Percentiles rank a stretch among this genome's conserved stretches.
phyloP scores from a whole-genome alignment of 2,329 filamentous ascomycete species.

The Hypoxylon sp. region DNA sequence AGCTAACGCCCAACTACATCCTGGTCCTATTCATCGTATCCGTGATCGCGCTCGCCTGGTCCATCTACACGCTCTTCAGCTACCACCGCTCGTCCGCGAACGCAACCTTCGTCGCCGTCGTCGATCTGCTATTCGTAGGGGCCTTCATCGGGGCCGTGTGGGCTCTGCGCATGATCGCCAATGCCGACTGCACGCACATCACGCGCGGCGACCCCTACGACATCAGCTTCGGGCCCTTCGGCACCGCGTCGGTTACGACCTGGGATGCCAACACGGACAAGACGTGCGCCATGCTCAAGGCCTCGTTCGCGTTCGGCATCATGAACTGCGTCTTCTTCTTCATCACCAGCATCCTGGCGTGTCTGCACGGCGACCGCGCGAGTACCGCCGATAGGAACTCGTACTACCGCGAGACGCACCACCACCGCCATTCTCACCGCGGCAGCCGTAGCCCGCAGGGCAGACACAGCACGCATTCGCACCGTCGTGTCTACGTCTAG shows the following conservation, averaged over 20 bases:
- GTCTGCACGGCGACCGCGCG: slow-evolving; percentile 65
- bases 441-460: slow-evolving; percentile 59
- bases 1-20: slow-evolving; percentile 73
- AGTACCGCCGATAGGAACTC: slow-evolving; percentile 55
- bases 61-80: slow-evolving; percentile 74
- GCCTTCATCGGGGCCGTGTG: slow-evolving; percentile 75
- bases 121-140: slow-evolving; percentile 74
- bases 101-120: slow-evolving; percentile 71
- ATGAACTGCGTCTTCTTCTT: slow-evolving; percentile 89
- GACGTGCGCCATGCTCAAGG: slow-evolving; percentile 93
- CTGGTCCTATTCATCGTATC: slow-evolving; percentile 78
- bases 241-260: slow-evolving; percentile 66
- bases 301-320: slow-evolving; percentile 88
- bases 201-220: slow-evolving; percentile 64
- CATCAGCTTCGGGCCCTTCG: slow-evolving; percentile 73
- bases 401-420: slow-evolving; percentile 63
- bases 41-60: slow-evolving; percentile 74
- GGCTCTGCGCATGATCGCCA: slow-evolving; percentile 70
- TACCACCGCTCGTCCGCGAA: slow-evolving; percentile 75
- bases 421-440: slow-evolving; percentile 63
- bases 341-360: slow-evolving; percentile 80
- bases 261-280: slow-evolving; percentile 75
- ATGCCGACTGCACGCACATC: slow-evolving; percentile 78
- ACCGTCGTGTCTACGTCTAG: slow-evolving; percentile 67
- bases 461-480: slow-evolving; percentile 64